Percentiles rank a stretch among this genome's conserved stretches.
Conservation (phyloP, 345 rosid genomes). For the Citropsis articulata region DNA sequence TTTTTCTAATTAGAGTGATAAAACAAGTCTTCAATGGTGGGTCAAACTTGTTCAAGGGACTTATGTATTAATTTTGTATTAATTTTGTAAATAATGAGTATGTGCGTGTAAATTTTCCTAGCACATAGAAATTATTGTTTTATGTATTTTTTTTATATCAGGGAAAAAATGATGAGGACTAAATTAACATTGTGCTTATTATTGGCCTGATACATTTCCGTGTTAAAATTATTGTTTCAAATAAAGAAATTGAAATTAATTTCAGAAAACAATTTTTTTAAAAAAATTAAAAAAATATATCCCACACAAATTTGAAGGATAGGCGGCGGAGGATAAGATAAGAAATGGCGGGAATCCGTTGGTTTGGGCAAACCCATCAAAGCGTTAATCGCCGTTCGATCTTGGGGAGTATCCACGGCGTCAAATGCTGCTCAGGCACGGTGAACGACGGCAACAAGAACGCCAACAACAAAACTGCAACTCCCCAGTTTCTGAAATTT, state of each 20-base stretch:
- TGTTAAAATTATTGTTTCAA: not conserved
- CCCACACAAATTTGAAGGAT: not conserved
- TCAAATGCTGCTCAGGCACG: slow-evolving; percentile 47
- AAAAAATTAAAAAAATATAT: not conserved
- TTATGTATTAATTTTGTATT: not conserved
- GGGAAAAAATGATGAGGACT: not conserved
- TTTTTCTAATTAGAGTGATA: too few relatives aligned
- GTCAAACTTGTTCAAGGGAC: not conserved
- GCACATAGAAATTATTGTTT: too few relatives aligned
- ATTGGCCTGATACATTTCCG: not conserved
- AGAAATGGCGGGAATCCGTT: slow-evolving; percentile 40
- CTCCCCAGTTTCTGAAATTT: slow-evolving; percentile 50
- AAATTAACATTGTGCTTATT: not conserved
- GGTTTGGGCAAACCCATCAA: not conserved
- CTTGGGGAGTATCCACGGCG: slow-evolving; percentile 33
- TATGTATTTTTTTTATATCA: too few relatives aligned
- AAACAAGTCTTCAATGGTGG: too few relatives aligned
- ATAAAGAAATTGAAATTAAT: not conserved
- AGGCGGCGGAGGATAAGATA: not conserved
- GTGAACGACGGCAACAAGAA: slow-evolving; percentile 17
- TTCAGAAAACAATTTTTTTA: not conserved
- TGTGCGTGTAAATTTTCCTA: too few relatives aligned
- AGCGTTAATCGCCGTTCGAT: not conserved
- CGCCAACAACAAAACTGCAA: slow-evolving; percentile 12
- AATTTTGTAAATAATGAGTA: not conserved